Conservation (phyloP, 1,284 basidiomycete genomes). For the Pseudozyma hubeiensis region DNA sequence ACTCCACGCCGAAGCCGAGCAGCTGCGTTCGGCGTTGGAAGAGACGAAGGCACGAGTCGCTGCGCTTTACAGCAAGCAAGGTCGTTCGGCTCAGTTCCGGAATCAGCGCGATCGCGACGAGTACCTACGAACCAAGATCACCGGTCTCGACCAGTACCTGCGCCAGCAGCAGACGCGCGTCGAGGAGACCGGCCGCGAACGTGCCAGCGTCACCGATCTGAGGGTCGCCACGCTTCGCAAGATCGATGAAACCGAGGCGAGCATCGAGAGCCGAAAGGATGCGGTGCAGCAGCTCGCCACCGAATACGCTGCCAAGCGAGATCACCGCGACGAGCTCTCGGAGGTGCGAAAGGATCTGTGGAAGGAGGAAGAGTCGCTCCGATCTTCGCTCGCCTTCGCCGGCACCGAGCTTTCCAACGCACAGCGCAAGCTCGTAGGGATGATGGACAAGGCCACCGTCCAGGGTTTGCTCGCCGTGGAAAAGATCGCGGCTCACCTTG, state of each 20-base stretch:
- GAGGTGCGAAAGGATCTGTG: conserved; percentile 73
- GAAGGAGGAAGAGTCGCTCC: conserved; percentile 78
- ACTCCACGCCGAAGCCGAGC: conserved; percentile 74
- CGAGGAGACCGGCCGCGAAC: conserved; percentile 42
- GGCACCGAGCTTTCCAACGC: conserved; percentile 82
- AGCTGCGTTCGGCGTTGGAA: conserved; percentile 73
- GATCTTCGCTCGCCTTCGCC: conserved; percentile 81
- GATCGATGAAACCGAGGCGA: conserved; percentile 77
- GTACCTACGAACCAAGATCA: conserved; percentile 56
- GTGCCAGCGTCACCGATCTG: conserved; percentile 28
- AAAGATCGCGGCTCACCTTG: conserved; percentile 79
- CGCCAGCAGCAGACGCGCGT: conserved; percentile 42
- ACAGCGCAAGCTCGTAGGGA: conserved; percentile 82
- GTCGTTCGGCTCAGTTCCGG: conserved; percentile 60
- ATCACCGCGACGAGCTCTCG: conserved; percentile 67
- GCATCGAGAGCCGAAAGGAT: conserved; percentile 74
- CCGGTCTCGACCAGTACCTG: conserved; percentile 44
- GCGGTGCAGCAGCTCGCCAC: conserved; percentile 43
- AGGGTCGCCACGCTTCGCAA: conserved; percentile 72
- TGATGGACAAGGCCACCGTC: conserved; percentile 92
- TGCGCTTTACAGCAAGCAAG: conserved; percentile 63
- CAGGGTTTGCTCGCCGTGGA: conserved; percentile 86
- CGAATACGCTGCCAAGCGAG: conserved; percentile 53
- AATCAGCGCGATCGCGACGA: conserved; percentile 60
- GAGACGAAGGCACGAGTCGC: conserved; percentile 56